Base-by-base conservation (phyloP, 2,329 filamentous ascomycete genomes). In the Aspergillus glaucus region DNA sequence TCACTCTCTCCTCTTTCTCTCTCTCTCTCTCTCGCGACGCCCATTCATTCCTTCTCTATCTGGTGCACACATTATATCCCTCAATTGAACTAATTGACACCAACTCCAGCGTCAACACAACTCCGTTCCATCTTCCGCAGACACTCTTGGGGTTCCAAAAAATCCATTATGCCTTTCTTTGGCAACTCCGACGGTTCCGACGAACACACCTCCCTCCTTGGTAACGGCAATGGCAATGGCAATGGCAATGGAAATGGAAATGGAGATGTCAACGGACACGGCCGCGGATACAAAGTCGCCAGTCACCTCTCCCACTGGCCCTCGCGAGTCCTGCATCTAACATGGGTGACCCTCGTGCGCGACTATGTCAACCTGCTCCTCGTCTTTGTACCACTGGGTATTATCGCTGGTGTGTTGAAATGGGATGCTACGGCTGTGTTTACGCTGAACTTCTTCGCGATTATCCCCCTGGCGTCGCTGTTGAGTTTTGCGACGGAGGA, bases 401-500 rank as follows among this genome's bases (percentile, higher is more conserved):
- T 85, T 56, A 62, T 82, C 43, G 71, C 81, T 22, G 80, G 78
- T 85, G 55, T 76, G 85, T 47, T 82, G 49, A 63, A 69, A 19
- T 80, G 79, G 75, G 71, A 76, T 55, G 75, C 80, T 1, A 79
- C 76, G 2, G 71, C 74, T n/a, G 73, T 83, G 51, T 85, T 85
- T 63, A 60, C 75, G 40, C 70, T 84, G 59, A 84, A 84, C 65
- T 84, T 84, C 66, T 71, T 84, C 51, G 81, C 81, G 45, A 84
- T 84, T 57, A 75, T 84, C 40, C 81, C 81, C 4, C 69, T 84
- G 46, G 81, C 81, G 5, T 78, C 79, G 1, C 68, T 84, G 56
- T 64, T 84, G 61, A 81, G 79, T 58, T 84, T 84, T 67, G 81
- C 80, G 50, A 84, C 81, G 2, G 81, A 84, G 67, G 80, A 84